Evolutionary conservation across 169 alveolate species (phyloP).

Genomic region (Babesia ovis): DNA sequence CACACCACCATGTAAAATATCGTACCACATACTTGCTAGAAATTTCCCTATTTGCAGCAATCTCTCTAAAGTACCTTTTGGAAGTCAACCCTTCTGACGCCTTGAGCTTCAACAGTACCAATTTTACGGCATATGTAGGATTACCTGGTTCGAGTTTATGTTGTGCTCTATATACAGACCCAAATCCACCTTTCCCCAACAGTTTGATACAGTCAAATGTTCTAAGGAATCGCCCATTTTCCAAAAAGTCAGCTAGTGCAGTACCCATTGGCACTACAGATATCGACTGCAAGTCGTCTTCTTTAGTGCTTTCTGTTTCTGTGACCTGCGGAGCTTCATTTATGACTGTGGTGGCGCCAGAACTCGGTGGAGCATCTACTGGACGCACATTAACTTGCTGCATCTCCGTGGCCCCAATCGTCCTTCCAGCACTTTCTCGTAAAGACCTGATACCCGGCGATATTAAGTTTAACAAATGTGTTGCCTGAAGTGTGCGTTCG

Average conservation of each 20-base stretch:
- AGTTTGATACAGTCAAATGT: constrained; percentile 81
- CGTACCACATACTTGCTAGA: constrained; percentile 88
- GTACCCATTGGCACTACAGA: constrained; percentile 53
- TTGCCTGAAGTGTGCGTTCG: neutral
- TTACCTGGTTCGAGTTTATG: constrained; percentile 88
- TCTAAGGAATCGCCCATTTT: constrained; percentile 84
- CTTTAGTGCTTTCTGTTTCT: neutral
- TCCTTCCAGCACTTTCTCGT: neutral
- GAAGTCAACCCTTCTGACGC: constrained; percentile 82
- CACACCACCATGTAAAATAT: constrained; percentile 92
- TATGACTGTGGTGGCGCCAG: neutral
- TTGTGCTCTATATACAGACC: constrained; percentile 85
- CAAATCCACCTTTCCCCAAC: constrained; percentile 90
- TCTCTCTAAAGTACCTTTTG: constrained; percentile 85
- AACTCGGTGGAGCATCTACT: neutral
- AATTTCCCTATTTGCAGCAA: constrained; percentile 86
- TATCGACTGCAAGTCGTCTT: constrained; percentile 18
- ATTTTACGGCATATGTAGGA: constrained; percentile 85
- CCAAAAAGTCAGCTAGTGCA: constrained; percentile 68
- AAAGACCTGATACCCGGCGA: neutral
- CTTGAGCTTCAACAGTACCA: constrained; percentile 78
- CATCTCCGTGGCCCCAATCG: neutral
- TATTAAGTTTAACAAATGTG: neutral
- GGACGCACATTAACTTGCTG: neutral
- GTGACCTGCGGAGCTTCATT: neutral